Evolutionary conservation across 2,329 filamentous ascomycete species (phyloP), one percentile per base, ranked within the genome.

Genomic region (Huntiella bhutanensis): DNA sequence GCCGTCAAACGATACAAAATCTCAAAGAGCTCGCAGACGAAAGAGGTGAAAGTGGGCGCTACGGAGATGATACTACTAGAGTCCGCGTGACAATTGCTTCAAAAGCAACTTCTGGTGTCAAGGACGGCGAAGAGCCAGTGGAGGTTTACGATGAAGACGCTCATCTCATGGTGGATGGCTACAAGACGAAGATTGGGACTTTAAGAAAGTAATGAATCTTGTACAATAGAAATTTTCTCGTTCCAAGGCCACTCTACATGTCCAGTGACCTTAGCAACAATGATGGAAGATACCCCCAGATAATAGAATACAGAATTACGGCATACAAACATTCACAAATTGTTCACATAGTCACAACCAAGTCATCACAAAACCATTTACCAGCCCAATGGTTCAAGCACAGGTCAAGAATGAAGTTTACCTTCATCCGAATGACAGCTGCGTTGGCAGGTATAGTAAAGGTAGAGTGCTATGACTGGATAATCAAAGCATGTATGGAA

Each of bases 21-120:
- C 59, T 60, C 1, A 59, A 59, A 17, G 59, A 66, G 3, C 59
- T 76, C 8, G 70, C 71, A 0, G 52, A 71, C 5, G 73, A 76
- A 54, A 64, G 72, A 49, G 63, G 63, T 5, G 56, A 62, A 34
- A 54, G 56, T 37, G 48, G 48, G 6, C 44, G 48, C 16, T 50
- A 41, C 11, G 48, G 48, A 12, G 45, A 45, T 44, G 48, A 35
- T 5, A 50, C 48, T n/a, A 47, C 48, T 32, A 39, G 48, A 34
- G 48, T 50, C 28, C 49, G 37, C 16, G 49, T 50, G 33, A 45
- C 22, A 7, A 48, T 66, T 57, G 40, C 57, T 15, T 35, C 45
- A 22, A 50, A 50, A 32, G 34, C 13, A 12, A 41, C 35, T 17
- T 28, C 43, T 4, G 38, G 35, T n/a, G 22, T 39, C n/a, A n/a